Evolutionary conservation across 2,329 filamentous ascomycete species (phyloP).

Genomic region (Colletotrichum sp.): DNA sequence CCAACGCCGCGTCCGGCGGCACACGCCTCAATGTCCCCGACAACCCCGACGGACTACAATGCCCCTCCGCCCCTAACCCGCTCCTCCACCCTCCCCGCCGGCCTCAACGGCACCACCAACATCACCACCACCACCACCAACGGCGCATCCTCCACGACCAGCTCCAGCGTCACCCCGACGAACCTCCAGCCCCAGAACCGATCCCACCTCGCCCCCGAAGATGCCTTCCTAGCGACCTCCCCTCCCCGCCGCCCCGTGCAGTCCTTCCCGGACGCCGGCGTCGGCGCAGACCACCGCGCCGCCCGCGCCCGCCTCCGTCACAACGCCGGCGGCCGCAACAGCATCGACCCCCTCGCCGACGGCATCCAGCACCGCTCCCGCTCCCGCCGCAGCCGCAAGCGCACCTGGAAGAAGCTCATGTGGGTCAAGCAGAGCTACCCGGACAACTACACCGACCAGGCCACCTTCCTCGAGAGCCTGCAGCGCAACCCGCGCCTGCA

Average conservation of each 20-base stretch:
- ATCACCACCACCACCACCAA: constrained; percentile 29
- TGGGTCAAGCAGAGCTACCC: constrained; percentile 98
- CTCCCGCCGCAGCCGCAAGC: constrained; percentile 71
- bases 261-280: constrained; percentile 23
- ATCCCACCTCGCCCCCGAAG: constrained; percentile 79
- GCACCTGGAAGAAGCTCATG: constrained; percentile 91
- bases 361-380: constrained; percentile 61
- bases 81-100: constrained; percentile 43
- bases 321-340: background rate
- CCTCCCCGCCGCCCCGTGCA: constrained; percentile 59
- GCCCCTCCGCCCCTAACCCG: constrained; percentile 35
- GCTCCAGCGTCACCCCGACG: background rate
- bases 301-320: constrained; percentile 24
- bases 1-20: background rate
- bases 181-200: constrained; percentile 54
- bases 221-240: constrained; percentile 74
- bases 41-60: constrained; percentile 19
- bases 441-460: constrained; percentile 98
- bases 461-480: constrained; percentile 94
- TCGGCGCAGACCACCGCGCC: constrained; percentile 24
- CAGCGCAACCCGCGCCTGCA: constrained; percentile 92
- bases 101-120: constrained; percentile 28
- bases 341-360: constrained; percentile 24
- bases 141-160: constrained; percentile 25
- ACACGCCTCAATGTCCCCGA: constrained; percentile 12